phyloP scores from a whole-genome alignment of 371 early-diverging fungal genomes.

The Rhizopus arrhizus region DNA sequence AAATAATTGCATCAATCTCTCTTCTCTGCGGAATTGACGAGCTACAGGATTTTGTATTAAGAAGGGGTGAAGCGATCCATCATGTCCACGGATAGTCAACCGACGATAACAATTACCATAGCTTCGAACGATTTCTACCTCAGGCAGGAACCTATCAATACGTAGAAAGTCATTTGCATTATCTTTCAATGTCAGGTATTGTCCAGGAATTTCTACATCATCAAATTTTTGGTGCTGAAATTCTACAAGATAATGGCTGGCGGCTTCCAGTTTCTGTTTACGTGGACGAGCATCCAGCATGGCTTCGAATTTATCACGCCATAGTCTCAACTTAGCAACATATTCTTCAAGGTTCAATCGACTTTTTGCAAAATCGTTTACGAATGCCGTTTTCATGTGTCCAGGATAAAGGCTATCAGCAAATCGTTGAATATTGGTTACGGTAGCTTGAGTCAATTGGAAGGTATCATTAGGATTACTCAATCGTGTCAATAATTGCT shows the following conservation, averaged over 20 bases:
- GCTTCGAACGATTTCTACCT: constrained; percentile 78
- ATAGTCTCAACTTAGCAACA: constrained; percentile 76
- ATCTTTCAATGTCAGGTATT: constrained; percentile 84
- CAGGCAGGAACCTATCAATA: constrained; percentile 92
- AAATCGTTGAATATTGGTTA: constrained; percentile 79
- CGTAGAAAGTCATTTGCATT: constrained; percentile 88
- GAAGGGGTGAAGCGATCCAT: constrained; percentile 88
- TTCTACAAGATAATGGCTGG: constrained; percentile 90
- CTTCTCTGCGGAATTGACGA: constrained; percentile 87
- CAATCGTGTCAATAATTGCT: constrained; percentile 66
- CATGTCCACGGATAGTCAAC: constrained; percentile 87
- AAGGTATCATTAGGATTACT: constrained; percentile 63
- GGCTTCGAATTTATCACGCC: constrained; percentile 90
- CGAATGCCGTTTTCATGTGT: constrained; percentile 79
- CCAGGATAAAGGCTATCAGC: constrained; percentile 83
- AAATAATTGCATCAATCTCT: constrained; percentile 91
- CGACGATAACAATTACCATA: constrained; percentile 75
- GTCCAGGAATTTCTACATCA: constrained; percentile 97
- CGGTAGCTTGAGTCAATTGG: constrained; percentile 70
- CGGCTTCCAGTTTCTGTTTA: constrained; percentile 79
- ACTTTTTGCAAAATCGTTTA: constrained; percentile 83
- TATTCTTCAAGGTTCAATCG: constrained; percentile 81
- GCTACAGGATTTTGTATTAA: constrained; percentile 90
- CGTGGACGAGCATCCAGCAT: constrained; percentile 80
- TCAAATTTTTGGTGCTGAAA: constrained; percentile 97